Evolutionary conservation across 441 rosid species (phyloP), one percentile per base, ranked within the genome.

Genomic region (Gossypium trilobum): DNA sequence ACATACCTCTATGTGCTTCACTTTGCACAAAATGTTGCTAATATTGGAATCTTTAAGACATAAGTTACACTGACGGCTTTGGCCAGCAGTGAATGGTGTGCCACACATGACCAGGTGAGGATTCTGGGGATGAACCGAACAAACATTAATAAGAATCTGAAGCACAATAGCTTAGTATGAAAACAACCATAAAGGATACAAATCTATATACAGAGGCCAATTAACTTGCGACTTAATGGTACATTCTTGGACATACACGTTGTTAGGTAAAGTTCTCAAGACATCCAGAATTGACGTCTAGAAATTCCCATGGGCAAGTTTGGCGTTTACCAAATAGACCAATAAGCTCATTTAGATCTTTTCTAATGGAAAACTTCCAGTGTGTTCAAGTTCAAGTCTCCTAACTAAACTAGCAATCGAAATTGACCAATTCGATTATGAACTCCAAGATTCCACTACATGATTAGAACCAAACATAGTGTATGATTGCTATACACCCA

Each of bases 1-100:
- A 20, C 13, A 55, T 91, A 95, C 99, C 91, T 89, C 93, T 44
- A 84, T 62, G 75, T 85, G 97, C 84, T 73, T 91, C 76, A 93
- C 72, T 79, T 81, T 88, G 81, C 99, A 95, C 75, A 93, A 87
- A 64, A 71, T 65, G 57, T 68, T 71, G 75, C 88, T 90, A 17
- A 88, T 60, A 25, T 80, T 79, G 16, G 88, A 79, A 74, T 92
- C 99, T 84, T 83, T 81, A 74, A 95, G 86, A 69, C 84, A 85
- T 75, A 93, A 82, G 81, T 91, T 87, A 51, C 97, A 90, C 7
- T 80, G 82, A 7, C 88, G 89, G 72, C 85, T 85, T 77, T 90
- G 92, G 76, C 97, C 98, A 70, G 91, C 88, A 16, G 89, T 87
- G 78, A 90, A 84, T 79, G 74, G 79, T 63, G 85, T 68, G 54